Percentiles rank a stretch among this genome's conserved stretches.
Evolutionary conservation across 768 basidiomycete genomes (phyloP).

Genomic region (Suillus alpinus): DNA sequence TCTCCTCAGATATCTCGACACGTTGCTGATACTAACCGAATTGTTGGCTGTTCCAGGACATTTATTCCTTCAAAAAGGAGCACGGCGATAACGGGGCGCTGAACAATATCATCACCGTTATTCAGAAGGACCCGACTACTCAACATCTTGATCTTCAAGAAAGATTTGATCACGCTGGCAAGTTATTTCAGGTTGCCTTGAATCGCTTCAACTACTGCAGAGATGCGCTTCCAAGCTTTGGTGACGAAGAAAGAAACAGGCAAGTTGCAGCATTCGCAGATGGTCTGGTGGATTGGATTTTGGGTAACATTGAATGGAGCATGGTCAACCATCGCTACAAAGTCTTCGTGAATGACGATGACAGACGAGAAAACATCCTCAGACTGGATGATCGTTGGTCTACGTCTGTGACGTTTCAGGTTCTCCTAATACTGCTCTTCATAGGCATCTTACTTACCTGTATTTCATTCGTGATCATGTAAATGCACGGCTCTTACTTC

Average conservation of each 20-base stretch:
- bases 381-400: conserved; percentile 9
- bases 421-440: too few relatives aligned
- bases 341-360: conserved; percentile 16
- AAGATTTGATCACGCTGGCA: conserved; percentile 19
- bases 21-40: neutral
- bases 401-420: too few relatives aligned
- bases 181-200: conserved; percentile 20
- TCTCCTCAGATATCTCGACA: neutral
- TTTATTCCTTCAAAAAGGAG: conserved; percentile 32
- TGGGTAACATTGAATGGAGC: conserved; percentile 29
- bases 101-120: conserved; percentile 27
- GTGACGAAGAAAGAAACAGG: conserved; percentile 12
- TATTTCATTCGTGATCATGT: too few relatives aligned
- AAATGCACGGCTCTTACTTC: too few relatives aligned
- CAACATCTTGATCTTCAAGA: conserved; percentile 22
- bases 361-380: conserved; percentile 22
- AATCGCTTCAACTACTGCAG: conserved; percentile 23
- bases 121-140: conserved; percentile 22
- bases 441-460: too few relatives aligned
- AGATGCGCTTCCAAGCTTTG: conserved; percentile 17
- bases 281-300: conserved; percentile 24
- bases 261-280: conserved; percentile 21
- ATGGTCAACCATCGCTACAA: conserved; percentile 26
- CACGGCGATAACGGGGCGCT: conserved; percentile 24
- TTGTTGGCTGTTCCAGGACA: conserved; percentile 16